phyloP scores from a whole-genome alignment of 2,329 filamentous ascomycete species.

The Calonectria ilicicola region DNA sequence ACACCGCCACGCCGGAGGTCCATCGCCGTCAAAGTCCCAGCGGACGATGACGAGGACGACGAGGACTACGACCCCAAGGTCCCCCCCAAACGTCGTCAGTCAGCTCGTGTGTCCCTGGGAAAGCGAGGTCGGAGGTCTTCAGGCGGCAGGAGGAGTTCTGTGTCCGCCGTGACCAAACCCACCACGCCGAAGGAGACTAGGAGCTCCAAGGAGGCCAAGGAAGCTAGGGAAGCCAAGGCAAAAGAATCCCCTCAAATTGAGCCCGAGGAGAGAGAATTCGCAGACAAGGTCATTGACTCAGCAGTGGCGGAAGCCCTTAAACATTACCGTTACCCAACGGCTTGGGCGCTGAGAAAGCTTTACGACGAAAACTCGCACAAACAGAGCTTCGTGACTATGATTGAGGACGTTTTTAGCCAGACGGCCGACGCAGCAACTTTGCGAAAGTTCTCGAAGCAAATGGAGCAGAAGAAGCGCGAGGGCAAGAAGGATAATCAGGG shows the following conservation, averaged over 20 bases:
- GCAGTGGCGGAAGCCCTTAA: slow-evolving; percentile 70
- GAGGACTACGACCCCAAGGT: slow-evolving; percentile 58
- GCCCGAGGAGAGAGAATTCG: slow-evolving; percentile 55
- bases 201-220: slow-evolving; percentile 30
- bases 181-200: slow-evolving; percentile 20
- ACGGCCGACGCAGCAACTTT: slow-evolving; percentile 65
- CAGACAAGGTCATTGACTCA: slow-evolving; percentile 65
- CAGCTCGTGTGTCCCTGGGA: slow-evolving; percentile 47
- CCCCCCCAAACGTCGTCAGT: slow-evolving; percentile 47
- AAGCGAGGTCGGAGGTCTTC: slow-evolving; percentile 44
- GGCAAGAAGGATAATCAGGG: slow-evolving; percentile 65
- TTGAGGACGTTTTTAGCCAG: slow-evolving; percentile 69
- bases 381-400: slow-evolving; percentile 65
- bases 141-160: slow-evolving; percentile 35
- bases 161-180: slow-evolving; percentile 36
- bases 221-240: slow-evolving; percentile 29
- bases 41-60: slow-evolving; percentile 55
- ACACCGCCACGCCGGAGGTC: slow-evolving; percentile 44
- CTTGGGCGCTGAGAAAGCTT: slow-evolving; percentile 69
- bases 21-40: slow-evolving; percentile 44
- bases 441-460: slow-evolving; percentile 62
- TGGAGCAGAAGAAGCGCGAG: slow-evolving; percentile 68
- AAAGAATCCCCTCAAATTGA: slow-evolving; percentile 35
- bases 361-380: slow-evolving; percentile 69
- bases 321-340: slow-evolving; percentile 70